phyloP scores from a whole-genome alignment of 805 yeast genomes.

The Ogataea pini region DNA sequence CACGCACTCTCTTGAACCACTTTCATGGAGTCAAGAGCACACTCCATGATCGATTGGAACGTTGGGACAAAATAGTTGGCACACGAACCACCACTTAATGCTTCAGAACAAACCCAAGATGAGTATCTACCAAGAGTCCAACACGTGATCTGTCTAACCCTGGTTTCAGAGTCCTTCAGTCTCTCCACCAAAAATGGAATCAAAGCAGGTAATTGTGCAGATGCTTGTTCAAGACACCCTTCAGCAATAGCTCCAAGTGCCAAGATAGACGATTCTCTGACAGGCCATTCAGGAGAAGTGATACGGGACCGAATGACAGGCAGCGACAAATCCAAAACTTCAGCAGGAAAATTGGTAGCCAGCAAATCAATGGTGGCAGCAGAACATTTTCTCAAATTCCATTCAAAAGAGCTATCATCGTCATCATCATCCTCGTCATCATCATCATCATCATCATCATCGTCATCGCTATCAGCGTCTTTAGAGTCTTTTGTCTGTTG shows the following conservation, averaged over 20 bases:
- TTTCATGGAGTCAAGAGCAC: slow-evolving; percentile 80
- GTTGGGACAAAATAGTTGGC: slow-evolving; percentile 74
- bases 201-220: slow-evolving; percentile 72
- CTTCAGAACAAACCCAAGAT: slow-evolving; percentile 76
- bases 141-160: slow-evolving; percentile 90
- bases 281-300: slow-evolving; percentile 75
- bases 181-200: slow-evolving; percentile 85
- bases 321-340: slow-evolving; percentile 64
- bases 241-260: slow-evolving; percentile 96
- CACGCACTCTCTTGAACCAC: slow-evolving; percentile 97
- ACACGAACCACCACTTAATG: slow-evolving; percentile 59
- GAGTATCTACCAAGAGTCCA: slow-evolving; percentile 93
- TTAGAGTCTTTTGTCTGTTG: slow-evolving; percentile 14
- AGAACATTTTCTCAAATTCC: slow-evolving; percentile 92
- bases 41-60: slow-evolving; percentile 68
- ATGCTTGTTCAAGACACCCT: slow-evolving; percentile 74
- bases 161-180: slow-evolving; percentile 70
- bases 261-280: slow-evolving; percentile 88
- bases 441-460: slow-evolving; percentile 58
- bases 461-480: slow-evolving; percentile 38
- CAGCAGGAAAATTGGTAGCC: slow-evolving; percentile 65
- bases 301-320: slow-evolving; percentile 77
- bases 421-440: slow-evolving; percentile 76
- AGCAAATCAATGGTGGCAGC: slow-evolving; percentile 90
- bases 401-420: slow-evolving; percentile 66